Base-by-base conservation (phyloP, 176 grass and related monocot genomes). In the Areca catechu region DNA sequence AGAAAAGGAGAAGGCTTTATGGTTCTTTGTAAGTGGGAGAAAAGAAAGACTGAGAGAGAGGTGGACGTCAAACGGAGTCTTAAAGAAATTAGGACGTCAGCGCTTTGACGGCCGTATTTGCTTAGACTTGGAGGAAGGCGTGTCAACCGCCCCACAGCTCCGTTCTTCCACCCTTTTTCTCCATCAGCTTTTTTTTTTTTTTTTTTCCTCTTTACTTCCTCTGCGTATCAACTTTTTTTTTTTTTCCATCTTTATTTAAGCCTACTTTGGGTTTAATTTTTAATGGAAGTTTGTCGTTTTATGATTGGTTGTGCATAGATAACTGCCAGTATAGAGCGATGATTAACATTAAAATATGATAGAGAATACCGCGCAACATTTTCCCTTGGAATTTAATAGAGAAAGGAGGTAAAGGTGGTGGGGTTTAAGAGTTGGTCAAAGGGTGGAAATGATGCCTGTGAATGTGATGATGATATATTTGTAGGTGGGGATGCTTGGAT, bases 251-350 rank as follows among this genome's bases (percentile, higher is more conserved):
- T 63, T 49, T 63, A 15, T 22, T 63, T 73, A 57, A 22, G 22
- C 28, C 69, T 62, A 20, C 56, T 62, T 60, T 72, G 58, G 50
- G 22, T 24, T 15, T 72, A 50, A 60, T 66, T 75, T 29, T 75
- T 65, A 75, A 54, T 75, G 62, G 24, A 53, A 19, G 17, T 75
- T 75, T 75, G 72, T 75, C 72, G 62, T 66, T 75, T 60, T 50
- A 65, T n/a, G 17, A 75, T 67, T 3, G 20, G 54, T 20, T 66
- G 49, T 75, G 60, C 10, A 2, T 56, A 15, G 63, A 63, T 19
- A 43, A 56, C 48, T n/a, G 24, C 12, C 10, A 48, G 34, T 58
- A 15, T 20, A 37, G 1, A 19, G 19, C 63, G 7, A 48, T 62
- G 19, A 24, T 57, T 43, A 48, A n/a, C 3, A 56, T n/a, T 48